These are phyloP conservation scores for Aspergillus sclerotiicarbonarius DNA, from an alignment of 495 filamentous ascomycete species.

Conservation along the genomic window DNA sequence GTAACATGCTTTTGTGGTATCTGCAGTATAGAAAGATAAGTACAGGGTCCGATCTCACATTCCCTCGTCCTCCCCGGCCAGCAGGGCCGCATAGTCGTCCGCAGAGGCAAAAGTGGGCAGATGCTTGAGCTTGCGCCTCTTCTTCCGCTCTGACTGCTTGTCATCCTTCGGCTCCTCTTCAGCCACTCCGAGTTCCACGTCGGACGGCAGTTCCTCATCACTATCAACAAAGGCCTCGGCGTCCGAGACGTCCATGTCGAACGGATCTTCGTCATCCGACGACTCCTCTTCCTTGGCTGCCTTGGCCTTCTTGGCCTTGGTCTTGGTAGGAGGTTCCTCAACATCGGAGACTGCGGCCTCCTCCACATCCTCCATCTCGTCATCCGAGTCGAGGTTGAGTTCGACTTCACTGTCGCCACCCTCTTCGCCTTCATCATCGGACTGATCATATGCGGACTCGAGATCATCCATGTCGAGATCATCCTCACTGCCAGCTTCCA, in stretches of 20 bases:
- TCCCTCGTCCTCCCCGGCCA: constrained; percentile 71
- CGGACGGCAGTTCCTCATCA: constrained; percentile 54
- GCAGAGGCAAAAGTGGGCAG: constrained; percentile 88
- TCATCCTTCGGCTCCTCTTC: constrained; percentile 46
- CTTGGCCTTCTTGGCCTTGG: constrained; percentile 40
- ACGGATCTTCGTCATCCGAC: constrained; percentile 46
- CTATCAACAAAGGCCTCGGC: constrained; percentile 54
- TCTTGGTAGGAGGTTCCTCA: constrained; percentile 21
- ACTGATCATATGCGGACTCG: constrained; percentile 53
- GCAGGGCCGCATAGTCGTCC: constrained; percentile 88
- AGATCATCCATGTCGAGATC: constrained; percentile 65
- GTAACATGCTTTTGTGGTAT: constrained; percentile 19
- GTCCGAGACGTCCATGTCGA: constrained; percentile 52
- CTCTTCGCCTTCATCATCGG: constrained; percentile 43
- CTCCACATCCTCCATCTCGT: constrained; percentile 47
- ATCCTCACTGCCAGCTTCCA: constrained; percentile 67
- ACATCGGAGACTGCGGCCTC: constrained; percentile 39
- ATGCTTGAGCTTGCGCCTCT: constrained; percentile 78
- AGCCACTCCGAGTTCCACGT: constrained; percentile 45
- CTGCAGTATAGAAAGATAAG: constrained; percentile 11
- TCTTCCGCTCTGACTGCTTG: constrained; percentile 58
- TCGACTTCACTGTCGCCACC: constrained; percentile 54
- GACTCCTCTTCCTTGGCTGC: constrained; percentile 42
- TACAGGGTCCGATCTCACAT: constrained; percentile 27
- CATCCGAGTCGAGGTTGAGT: constrained; percentile 49